Percentiles rank a stretch among this genome's conserved stretches.
Conservation (phyloP, 768 basidiomycete genomes). For the Trametes meyenii region DNA sequence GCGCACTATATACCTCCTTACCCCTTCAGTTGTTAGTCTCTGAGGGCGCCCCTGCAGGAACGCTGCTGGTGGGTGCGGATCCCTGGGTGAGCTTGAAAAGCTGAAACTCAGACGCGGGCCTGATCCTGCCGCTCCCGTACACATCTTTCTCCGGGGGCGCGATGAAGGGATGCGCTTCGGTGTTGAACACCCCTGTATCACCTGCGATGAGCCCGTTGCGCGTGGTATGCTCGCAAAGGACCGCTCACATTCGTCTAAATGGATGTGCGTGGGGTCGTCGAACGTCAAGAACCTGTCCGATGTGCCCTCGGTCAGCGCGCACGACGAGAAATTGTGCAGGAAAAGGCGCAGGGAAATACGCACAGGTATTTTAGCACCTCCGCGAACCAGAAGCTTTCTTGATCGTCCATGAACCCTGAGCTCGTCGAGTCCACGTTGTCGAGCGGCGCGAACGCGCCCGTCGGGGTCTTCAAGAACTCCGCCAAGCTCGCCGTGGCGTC, state of each 20-base stretch:
- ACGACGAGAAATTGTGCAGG: no score
- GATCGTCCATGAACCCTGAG: slow-evolving; percentile 55
- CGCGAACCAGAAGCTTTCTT: slow-evolving; percentile 72
- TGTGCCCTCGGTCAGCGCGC: neutral
- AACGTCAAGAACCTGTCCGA: slow-evolving; percentile 65
- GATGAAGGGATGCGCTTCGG: slow-evolving; percentile 69
- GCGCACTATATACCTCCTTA: no score
- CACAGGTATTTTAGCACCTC: slow-evolving; percentile 80
- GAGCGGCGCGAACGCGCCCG: slow-evolving; percentile 58
- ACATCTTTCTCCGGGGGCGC: slow-evolving; percentile 48
- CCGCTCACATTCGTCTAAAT: slow-evolving; percentile 62
- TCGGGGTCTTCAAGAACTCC: slow-evolving; percentile 46
- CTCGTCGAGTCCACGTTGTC: slow-evolving; percentile 41
- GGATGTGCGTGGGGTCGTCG: slow-evolving; percentile 67
- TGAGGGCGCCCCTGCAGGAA: no score
- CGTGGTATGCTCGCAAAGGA: neutral
- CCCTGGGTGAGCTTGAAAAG: slow-evolving; percentile 19
- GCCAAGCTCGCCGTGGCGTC: slow-evolving; percentile 62
- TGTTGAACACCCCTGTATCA: slow-evolving; percentile 49
- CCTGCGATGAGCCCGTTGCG: neutral
- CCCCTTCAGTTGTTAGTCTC: no score
- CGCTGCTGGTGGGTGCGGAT: no score
- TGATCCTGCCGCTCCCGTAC: slow-evolving; percentile 39
- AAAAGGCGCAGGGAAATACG: slow-evolving; percentile 9
- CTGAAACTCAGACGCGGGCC: slow-evolving; percentile 10